These are phyloP conservation scores for Lentithecium fluviatile DNA, from an alignment of 495 filamentous ascomycete genomes.

Conservation along the genomic window DNA sequence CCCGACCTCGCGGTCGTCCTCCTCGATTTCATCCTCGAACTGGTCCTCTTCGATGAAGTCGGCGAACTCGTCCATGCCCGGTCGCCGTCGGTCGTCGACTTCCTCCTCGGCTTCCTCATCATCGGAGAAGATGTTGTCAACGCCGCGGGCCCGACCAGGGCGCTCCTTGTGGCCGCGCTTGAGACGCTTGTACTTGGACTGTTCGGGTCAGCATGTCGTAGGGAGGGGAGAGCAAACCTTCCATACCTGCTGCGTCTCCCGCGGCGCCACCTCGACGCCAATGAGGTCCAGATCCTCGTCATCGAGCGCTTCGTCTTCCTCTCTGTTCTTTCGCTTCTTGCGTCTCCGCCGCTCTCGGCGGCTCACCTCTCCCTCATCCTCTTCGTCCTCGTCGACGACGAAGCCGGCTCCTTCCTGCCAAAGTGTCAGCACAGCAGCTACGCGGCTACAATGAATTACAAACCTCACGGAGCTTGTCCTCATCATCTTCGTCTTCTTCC, in stretches of 20 bases:
- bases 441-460: background rate
- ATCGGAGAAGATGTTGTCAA: slow-evolving; percentile 91
- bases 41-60: slow-evolving; percentile 98
- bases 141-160: slow-evolving; percentile 60
- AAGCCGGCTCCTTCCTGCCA: slow-evolving; percentile 76
- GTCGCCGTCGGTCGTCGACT: slow-evolving; percentile 44
- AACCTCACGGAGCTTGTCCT: slow-evolving; percentile 66
- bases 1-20: slow-evolving; percentile 85
- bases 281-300: slow-evolving; percentile 97
- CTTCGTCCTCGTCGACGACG: slow-evolving; percentile 92
- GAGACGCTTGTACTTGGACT: slow-evolving; percentile 92
- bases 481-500: slow-evolving; percentile 95
- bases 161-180: slow-evolving; percentile 85
- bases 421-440: slow-evolving; percentile 4
- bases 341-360: slow-evolving; percentile 61
- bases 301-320: slow-evolving; percentile 77
- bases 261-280: slow-evolving; percentile 69
- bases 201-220: slow-evolving; percentile 1
- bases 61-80: slow-evolving; percentile 77
- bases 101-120: slow-evolving; percentile 69
- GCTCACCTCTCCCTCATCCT: slow-evolving; percentile 64
- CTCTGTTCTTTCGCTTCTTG: slow-evolving; percentile 60
- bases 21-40: slow-evolving; percentile 76
- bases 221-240: background rate
- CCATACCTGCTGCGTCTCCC: slow-evolving; percentile 62